Evolutionary conservation across 2,329 filamentous ascomycete genomes (phyloP), one percentile per base, ranked within the genome.

Genomic region (Stagonosporopsis chrysanthemi): DNA sequence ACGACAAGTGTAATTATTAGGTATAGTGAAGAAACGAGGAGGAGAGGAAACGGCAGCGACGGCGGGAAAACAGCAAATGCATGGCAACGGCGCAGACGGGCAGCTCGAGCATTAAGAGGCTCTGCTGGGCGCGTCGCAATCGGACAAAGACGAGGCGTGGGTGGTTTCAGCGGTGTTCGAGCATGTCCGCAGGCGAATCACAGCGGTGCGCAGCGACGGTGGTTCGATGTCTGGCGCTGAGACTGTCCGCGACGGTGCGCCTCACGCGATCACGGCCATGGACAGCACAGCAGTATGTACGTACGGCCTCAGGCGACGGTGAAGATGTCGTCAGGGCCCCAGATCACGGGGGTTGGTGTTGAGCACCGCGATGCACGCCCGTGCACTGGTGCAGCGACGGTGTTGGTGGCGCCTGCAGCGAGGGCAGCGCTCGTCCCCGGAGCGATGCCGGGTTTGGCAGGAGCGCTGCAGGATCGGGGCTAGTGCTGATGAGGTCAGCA

Each of bases 111-210:
- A 75, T 75, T 74, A 73, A 74, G 66, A 72, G 65, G 65, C 56
- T 63, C 58, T 60, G 63, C 49, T 49, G 64, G 64, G 67, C 66
- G 66, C 67, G 73, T 75, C 65, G 67, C 73, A 74, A 66, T 60
- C 63, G 64, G 62, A 58, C 36, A 54, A 56, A 36, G 64, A 52
- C 69, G 71, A 70, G 60, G 71, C 73, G 65, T 63, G 58, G 22
- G 52, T 59, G 63, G 74, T 75, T 73, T 75, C 73, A 74, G 66
- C 56, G 64, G 67, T 65, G 71, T 75, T 65, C 60, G 67, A 74
- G 66, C 55, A 60, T 62, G 60, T 53, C 35, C 52, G 61, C 50
- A 39, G 60, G 54, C 73, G 62, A 75, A 75, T 75, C 69, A 75
- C 60, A 56, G 47, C 40, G 35, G 48, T n/a, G 56, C 33, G 52